Evolutionary conservation across 2,329 filamentous ascomycete species (phyloP).

Genomic region (Beauveria varroae): DNA sequence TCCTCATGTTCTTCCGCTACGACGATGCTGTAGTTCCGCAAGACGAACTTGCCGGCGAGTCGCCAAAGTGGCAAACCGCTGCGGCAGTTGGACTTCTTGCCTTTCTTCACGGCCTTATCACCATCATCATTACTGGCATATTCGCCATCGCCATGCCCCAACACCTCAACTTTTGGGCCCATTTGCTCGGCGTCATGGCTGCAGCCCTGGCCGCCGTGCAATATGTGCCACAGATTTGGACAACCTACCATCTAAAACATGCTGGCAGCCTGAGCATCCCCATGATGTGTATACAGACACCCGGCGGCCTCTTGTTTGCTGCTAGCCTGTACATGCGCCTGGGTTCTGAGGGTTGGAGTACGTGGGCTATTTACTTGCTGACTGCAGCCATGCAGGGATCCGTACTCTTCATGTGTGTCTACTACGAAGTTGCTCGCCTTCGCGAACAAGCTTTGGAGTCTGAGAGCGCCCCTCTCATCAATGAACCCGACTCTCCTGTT

Average conservation of each 20-base stretch:
- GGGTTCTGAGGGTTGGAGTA: slow-evolving; percentile 82
- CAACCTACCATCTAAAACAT: slow-evolving; percentile 76
- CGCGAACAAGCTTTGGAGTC: slow-evolving; percentile 22
- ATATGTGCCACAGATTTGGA: slow-evolving; percentile 93
- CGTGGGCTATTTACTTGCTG: slow-evolving; percentile 85
- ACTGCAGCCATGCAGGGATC: slow-evolving; percentile 80
- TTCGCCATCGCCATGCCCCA: slow-evolving; percentile 56
- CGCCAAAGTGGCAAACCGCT: slow-evolving; percentile 70
- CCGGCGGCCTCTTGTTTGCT: slow-evolving; percentile 84
- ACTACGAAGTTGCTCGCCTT: slow-evolving; percentile 54
- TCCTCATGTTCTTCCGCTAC: slow-evolving; percentile 85
- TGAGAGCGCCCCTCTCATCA: slow-evolving; percentile 17
- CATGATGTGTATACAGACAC: slow-evolving; percentile 98
- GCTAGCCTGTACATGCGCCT: slow-evolving; percentile 73
- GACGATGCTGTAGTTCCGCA: slow-evolving; percentile 42
- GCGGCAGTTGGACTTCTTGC: slow-evolving; percentile 66
- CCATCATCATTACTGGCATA: slow-evolving; percentile 60
- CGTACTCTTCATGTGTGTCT: slow-evolving; percentile 71
- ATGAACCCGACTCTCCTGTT: slow-evolving; percentile 22
- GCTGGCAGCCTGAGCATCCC: slow-evolving; percentile 88
- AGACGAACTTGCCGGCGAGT: slow-evolving; percentile 41
- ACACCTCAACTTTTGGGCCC: slow-evolving; percentile 71
- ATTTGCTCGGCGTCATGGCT: slow-evolving; percentile 72
- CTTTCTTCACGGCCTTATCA: slow-evolving; percentile 65
- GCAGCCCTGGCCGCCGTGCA: slow-evolving; percentile 76